A percentile compares a stretch with the other conserved stretches of the same genome.
These are phyloP conservation scores for Dioszegia crocea DNA, from an alignment of 768 basidiomycete species.

Conservation along the genomic window DNA sequence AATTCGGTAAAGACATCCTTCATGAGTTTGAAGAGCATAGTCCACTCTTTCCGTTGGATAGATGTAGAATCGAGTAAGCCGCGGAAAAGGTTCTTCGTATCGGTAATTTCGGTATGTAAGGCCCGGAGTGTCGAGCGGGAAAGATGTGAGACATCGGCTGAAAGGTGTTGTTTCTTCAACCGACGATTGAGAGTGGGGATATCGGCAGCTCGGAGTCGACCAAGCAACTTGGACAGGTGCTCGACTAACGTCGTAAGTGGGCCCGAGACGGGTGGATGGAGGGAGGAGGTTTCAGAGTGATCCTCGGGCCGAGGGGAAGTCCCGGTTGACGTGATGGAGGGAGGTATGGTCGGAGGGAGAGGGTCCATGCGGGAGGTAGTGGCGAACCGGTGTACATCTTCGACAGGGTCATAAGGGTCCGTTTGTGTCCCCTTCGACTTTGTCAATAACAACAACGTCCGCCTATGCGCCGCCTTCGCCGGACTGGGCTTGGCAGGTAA, in stretches of 20 bases:
- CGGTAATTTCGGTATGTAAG: slow-evolving; percentile 66
- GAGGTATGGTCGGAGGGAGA: neutral
- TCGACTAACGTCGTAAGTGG: slow-evolving; percentile 50
- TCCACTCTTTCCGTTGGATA: slow-evolving; percentile 70
- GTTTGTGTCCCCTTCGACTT: slow-evolving; percentile 69
- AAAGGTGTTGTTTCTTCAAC: slow-evolving; percentile 81
- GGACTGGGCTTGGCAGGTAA: slow-evolving; percentile 21
- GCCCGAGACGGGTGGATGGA: slow-evolving; percentile 53
- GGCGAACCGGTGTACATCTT: slow-evolving; percentile 13
- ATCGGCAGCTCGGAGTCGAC: slow-evolving; percentile 68
- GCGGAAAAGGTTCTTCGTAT: slow-evolving; percentile 70
- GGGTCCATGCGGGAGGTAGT: neutral
- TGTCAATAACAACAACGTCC: slow-evolving; percentile 56
- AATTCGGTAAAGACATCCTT: slow-evolving; percentile 79
- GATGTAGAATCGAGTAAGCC: slow-evolving; percentile 67
- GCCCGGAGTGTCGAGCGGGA: slow-evolving; percentile 73
- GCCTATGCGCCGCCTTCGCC: slow-evolving; percentile 35
- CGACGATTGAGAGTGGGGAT: slow-evolving; percentile 82
- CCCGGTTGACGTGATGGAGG: slow-evolving; percentile 15
- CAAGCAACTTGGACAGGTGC: slow-evolving; percentile 61
- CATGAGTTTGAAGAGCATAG: slow-evolving; percentile 73
- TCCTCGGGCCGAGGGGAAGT: slow-evolving; percentile 54
- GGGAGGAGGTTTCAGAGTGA: slow-evolving; percentile 71
- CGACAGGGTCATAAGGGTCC: slow-evolving; percentile 59
- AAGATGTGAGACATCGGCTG: slow-evolving; percentile 73